Evolutionary conservation across 2,329 filamentous ascomycete species (phyloP).

Genomic region (Aspergillus versicolor): DNA sequence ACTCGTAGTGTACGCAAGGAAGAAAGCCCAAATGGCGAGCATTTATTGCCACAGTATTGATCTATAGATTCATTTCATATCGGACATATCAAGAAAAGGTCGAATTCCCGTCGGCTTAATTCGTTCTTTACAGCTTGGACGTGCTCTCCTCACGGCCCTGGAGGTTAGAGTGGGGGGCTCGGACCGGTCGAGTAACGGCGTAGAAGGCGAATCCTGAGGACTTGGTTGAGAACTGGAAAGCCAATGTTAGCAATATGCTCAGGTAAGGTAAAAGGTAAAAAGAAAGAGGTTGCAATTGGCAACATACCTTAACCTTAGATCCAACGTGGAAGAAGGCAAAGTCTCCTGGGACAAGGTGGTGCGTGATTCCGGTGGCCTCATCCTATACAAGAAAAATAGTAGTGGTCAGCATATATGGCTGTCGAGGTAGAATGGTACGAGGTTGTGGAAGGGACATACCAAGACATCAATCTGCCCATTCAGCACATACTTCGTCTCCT

Average conservation of each 20-base stretch:
- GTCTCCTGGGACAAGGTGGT: conserved; percentile 13
- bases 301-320: background rate
- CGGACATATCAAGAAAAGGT: too few relatives aligned
- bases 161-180: background rate
- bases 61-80: too few relatives aligned
- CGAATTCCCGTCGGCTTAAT: too few relatives aligned
- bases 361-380: conserved; percentile 14
- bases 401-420: background rate
- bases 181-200: background rate
- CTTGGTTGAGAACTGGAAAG: background rate
- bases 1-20: too few relatives aligned
- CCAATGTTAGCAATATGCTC: background rate
- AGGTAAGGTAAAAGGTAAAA: too few relatives aligned
- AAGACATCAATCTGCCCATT: conserved; percentile 26
- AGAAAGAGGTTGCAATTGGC: background rate
- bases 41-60: too few relatives aligned
- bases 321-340: conserved; percentile 15
- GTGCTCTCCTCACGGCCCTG: background rate
- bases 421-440: background rate
- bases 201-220: background rate
- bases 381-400: background rate
- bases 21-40: too few relatives aligned
- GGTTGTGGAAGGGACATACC: conserved; percentile 12
- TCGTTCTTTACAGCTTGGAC: background rate
- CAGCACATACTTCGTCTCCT: conserved; percentile 27